Conservation (phyloP, 192 early-diverging fungal genomes). For the Backusella luteola region DNA sequence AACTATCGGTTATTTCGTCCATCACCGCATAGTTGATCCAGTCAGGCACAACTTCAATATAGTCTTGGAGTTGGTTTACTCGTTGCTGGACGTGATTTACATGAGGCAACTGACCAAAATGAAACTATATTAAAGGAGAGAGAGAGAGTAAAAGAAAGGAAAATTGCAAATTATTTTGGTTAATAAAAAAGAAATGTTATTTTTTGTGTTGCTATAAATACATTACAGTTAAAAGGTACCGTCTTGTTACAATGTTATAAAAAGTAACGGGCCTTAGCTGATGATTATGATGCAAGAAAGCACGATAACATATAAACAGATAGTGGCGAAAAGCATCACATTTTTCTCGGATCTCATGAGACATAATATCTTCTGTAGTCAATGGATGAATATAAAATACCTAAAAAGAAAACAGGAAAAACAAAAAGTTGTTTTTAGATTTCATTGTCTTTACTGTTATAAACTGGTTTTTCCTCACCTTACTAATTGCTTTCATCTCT, state of each 20-base stretch:
- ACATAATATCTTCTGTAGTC: constrained; percentile 86
- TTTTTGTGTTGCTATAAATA: background rate
- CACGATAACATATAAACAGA: constrained; percentile 89
- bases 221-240: constrained; percentile 62
- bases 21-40: constrained; percentile 80
- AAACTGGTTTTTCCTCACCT: constrained; percentile 1
- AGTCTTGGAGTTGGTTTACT: constrained; percentile 55
- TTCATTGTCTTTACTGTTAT: background rate
- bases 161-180: constrained; percentile 35
- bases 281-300: constrained; percentile 63
- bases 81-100: constrained; percentile 58
- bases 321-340: constrained; percentile 88
- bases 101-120: constrained; percentile 53
- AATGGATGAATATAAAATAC: constrained; percentile 78
- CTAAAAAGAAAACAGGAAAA: background rate
- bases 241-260: constrained; percentile 66
- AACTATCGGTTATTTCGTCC: constrained; percentile 79
- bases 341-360: constrained; percentile 88
- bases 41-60: constrained; percentile 43
- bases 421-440: background rate
- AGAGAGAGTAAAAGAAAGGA: background rate
- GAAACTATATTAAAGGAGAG: constrained; percentile 46
- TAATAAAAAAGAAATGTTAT: constrained; percentile 27
- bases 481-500: constrained; percentile 59
- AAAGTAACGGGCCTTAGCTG: constrained; percentile 67